Conservation (phyloP, 2,329 filamentous ascomycete species). For the Colletotrichum neosansevieriae region DNA sequence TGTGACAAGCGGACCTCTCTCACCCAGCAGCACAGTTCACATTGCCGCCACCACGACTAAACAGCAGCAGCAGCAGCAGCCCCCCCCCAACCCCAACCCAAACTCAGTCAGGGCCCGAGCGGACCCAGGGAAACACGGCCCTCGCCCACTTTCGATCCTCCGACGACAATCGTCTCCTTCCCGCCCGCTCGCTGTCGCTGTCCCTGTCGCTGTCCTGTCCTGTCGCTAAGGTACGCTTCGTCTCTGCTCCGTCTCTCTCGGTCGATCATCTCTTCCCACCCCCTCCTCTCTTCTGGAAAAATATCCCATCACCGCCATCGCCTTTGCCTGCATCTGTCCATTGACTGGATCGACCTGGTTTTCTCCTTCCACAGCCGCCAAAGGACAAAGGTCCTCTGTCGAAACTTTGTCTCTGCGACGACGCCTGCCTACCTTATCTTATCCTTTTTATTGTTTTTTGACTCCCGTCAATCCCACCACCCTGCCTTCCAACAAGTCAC, state of each 20-base stretch:
- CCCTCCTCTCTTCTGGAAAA: slow-evolving; percentile 14
- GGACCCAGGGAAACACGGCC: slow-evolving; percentile 39
- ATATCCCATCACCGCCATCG: slow-evolving; percentile 1
- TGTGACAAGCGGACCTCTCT: slow-evolving; percentile 39
- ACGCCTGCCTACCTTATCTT: background rate
- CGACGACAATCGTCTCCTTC: slow-evolving; percentile 37
- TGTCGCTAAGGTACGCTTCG: too few relatives aligned
- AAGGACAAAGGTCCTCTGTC: slow-evolving; percentile 16
- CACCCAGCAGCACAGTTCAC: background rate
- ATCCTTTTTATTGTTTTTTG: background rate
- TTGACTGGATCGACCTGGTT: slow-evolving; percentile 38
- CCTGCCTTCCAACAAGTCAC: slow-evolving; percentile 30
- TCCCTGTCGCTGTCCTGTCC: too few relatives aligned
- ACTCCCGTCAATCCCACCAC: slow-evolving; percentile 34
- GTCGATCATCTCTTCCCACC: slow-evolving; percentile 18
- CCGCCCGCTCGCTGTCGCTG: too few relatives aligned
- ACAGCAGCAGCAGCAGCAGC: too few relatives aligned
- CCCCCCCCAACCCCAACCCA: background rate
- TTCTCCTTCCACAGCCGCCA: slow-evolving; percentile 1
- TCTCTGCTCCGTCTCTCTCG: background rate
- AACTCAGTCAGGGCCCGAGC: slow-evolving; percentile 39
- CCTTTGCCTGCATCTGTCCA: slow-evolving; percentile 33
- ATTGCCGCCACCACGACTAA: too few relatives aligned
- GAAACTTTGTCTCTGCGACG: slow-evolving; percentile 25
- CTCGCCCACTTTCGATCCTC: slow-evolving; percentile 38